phyloP scores from a whole-genome alignment of 495 filamentous ascomycete genomes.

The Neurospora sp. region DNA sequence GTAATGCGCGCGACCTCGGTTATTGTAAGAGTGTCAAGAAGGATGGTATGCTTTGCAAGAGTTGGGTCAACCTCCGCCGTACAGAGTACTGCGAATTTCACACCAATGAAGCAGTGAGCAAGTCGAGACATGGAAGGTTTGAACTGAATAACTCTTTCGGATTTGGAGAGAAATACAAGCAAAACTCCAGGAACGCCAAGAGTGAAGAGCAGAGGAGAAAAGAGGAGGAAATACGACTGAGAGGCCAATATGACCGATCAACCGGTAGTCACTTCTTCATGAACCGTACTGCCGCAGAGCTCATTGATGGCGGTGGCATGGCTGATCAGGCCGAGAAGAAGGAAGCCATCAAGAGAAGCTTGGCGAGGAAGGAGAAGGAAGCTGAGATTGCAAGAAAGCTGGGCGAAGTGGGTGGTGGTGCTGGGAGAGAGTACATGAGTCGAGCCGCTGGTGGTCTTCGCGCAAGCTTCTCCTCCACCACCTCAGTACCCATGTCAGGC shows the following conservation, averaged over 20 bases:
- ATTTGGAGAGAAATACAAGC: slow-evolving; percentile 31
- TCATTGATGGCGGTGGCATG: slow-evolving; percentile 60
- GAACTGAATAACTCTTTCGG: slow-evolving; percentile 61
- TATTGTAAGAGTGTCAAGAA: slow-evolving; percentile 79
- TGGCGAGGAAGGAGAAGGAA: slow-evolving; percentile 68
- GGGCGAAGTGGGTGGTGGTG: slow-evolving; percentile 47
- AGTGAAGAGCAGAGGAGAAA: slow-evolving; percentile 13
- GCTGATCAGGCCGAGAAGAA: slow-evolving; percentile 45
- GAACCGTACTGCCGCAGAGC: slow-evolving; percentile 38
- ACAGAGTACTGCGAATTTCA: slow-evolving; percentile 94
- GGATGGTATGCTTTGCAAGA: slow-evolving; percentile 68
- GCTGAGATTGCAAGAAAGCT: slow-evolving; percentile 68
- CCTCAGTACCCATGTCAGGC: slow-evolving; percentile 1
- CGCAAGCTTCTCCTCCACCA: slow-evolving; percentile 9
- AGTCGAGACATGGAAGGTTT: slow-evolving; percentile 59
- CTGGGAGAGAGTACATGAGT: slow-evolving; percentile 73
- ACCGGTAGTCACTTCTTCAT: slow-evolving; percentile 53
- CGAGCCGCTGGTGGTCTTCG: slow-evolving; percentile 4
- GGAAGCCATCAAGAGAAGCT: slow-evolving; percentile 56
- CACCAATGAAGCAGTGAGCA: slow-evolving; percentile 65
- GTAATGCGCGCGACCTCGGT: slow-evolving; percentile 72
- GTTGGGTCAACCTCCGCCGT: slow-evolving; percentile 79
- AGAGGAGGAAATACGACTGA: slow-evolving; percentile 11
- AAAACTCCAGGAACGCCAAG: slow-evolving; percentile 16
- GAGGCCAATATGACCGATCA: slow-evolving; percentile 45